These are phyloP conservation scores for Nakaseomyces bracarensis DNA, from an alignment of 1,139 yeast genomes.

Conservation along the genomic window DNA sequence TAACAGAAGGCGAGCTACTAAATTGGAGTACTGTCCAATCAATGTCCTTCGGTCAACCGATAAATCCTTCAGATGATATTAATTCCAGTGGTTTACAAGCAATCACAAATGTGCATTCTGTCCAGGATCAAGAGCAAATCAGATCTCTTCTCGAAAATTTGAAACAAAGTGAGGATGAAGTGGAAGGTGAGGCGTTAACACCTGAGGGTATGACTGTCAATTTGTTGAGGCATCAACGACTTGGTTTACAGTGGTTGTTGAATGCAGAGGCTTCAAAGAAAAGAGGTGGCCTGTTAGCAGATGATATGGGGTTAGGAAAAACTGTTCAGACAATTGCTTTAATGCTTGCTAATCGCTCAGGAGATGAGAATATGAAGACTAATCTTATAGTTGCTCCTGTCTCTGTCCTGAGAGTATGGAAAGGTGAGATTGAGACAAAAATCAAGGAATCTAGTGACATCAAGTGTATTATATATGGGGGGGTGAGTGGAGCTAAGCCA, in stretches of 20 bases:
- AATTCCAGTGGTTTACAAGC: slow-evolving; percentile 11
- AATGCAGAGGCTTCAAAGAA: slow-evolving; percentile 53
- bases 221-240: slow-evolving; percentile 73
- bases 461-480: slow-evolving; percentile 55
- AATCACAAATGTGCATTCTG: slow-evolving; percentile 29
- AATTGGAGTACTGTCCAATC: not conserved
- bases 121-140: slow-evolving; percentile 42
- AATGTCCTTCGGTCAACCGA: not conserved
- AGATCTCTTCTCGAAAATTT: slow-evolving; percentile 55
- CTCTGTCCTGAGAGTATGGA: slow-evolving; percentile 78
- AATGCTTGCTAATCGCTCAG: slow-evolving; percentile 48
- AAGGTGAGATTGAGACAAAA: slow-evolving; percentile 59
- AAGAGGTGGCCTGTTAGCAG: slow-evolving; percentile 80
- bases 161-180: slow-evolving; percentile 47
- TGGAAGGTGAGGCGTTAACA: slow-evolving; percentile 50
- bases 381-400: slow-evolving; percentile 83
- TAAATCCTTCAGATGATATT: not conserved
- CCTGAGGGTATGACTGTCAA: slow-evolving; percentile 62
- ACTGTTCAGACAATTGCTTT: slow-evolving; percentile 76
- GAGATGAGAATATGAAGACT: slow-evolving; percentile 37
- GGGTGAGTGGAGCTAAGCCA: slow-evolving; percentile 38
- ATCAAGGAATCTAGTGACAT: slow-evolving; percentile 43
- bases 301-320: slow-evolving; percentile 93
- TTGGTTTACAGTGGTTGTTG: slow-evolving; percentile 76
- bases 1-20: slow-evolving; percentile 14